Percentiles rank a stretch among this genome's conserved stretches.
phyloP scores from a whole-genome alignment of 2,329 filamentous ascomycete genomes.

The Talaromyces sp. region DNA sequence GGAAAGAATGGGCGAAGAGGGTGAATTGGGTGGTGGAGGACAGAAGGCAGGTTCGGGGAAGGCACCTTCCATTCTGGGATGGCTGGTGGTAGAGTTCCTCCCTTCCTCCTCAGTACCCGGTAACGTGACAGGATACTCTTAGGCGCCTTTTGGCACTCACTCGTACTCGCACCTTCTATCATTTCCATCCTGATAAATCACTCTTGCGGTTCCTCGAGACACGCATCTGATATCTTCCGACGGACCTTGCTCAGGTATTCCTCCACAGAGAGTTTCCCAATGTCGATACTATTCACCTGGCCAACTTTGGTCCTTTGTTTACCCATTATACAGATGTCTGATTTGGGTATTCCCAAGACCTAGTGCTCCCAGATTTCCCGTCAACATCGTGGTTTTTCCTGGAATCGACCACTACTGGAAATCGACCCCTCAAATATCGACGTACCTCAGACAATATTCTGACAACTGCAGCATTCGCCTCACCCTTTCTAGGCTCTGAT shows the following conservation, averaged over 20 bases:
- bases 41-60: background rate
- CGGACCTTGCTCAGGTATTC: constrained; percentile 25
- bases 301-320: constrained; percentile 65
- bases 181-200: background rate
- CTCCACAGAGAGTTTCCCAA: constrained; percentile 33
- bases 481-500: constrained; percentile 62
- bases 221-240: background rate
- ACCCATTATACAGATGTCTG: constrained; percentile 57
- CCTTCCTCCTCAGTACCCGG: background rate
- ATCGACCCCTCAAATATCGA: background rate
- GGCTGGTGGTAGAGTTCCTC: background rate
- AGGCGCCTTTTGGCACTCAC: background rate
- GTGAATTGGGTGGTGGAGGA: background rate
- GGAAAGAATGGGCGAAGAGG: background rate
- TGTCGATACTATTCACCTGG: constrained; percentile 27
- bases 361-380: constrained; percentile 25
- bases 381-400: background rate
- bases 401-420: background rate
- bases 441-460: constrained; percentile 59
- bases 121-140: background rate
- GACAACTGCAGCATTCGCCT: constrained; percentile 65
- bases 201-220: background rate
- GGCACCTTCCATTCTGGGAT: background rate
- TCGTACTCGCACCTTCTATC: background rate
- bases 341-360: constrained; percentile 61